Percentiles rank a stretch among this genome's conserved stretches.
Evolutionary conservation across 352 stramenopile genomes (phyloP).

Genomic region (Peronospora tabacina): DNA sequence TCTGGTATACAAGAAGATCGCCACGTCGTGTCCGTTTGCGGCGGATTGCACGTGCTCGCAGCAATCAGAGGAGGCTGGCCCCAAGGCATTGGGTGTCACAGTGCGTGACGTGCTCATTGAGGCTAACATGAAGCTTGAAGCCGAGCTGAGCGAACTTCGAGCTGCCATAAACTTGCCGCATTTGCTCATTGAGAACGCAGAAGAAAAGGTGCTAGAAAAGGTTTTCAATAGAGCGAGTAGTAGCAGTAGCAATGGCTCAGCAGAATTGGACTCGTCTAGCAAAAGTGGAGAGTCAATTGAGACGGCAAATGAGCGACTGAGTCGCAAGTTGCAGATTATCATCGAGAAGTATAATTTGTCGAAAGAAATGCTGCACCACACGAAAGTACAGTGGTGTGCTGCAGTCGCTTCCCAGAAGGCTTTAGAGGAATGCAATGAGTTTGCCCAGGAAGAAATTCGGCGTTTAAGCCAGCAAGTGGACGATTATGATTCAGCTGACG

Average conservation of each 20-base stretch:
- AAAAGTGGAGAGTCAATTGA: conserved; percentile 23
- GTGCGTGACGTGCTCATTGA: conserved; percentile 49
- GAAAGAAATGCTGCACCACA: conserved; percentile 51
- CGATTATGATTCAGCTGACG: conserved; percentile 31
- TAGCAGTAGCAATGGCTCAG: conserved; percentile 32
- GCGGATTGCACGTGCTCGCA: conserved; percentile 21
- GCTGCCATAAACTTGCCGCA: conserved; percentile 24
- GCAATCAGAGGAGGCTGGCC: conserved; percentile 15
- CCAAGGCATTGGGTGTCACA: conserved; percentile 28
- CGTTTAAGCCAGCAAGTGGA: conserved; percentile 44
- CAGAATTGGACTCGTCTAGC: conserved; percentile 15
- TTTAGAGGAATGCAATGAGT: conserved; percentile 46
- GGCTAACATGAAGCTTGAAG: conserved; percentile 46
- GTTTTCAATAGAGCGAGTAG: conserved; percentile 28
- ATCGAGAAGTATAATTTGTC: conserved; percentile 42
- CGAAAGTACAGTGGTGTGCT: conserved; percentile 56
- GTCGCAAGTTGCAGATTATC: conserved; percentile 32
- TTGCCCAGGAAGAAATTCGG: conserved; percentile 43
- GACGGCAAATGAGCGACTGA: conserved; percentile 26
- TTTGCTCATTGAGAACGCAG: conserved; percentile 16
- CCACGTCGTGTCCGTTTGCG: conserved; percentile 43
- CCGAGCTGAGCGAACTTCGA: conserved; percentile 34
- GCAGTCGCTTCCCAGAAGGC: conserved; percentile 59
- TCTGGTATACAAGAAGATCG: conserved; percentile 67
- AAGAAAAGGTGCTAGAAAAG: conserved; percentile 21